Evolutionary conservation across 2,329 filamentous ascomycete species (phyloP).

Genomic region (Hypoxylon sp.): DNA sequence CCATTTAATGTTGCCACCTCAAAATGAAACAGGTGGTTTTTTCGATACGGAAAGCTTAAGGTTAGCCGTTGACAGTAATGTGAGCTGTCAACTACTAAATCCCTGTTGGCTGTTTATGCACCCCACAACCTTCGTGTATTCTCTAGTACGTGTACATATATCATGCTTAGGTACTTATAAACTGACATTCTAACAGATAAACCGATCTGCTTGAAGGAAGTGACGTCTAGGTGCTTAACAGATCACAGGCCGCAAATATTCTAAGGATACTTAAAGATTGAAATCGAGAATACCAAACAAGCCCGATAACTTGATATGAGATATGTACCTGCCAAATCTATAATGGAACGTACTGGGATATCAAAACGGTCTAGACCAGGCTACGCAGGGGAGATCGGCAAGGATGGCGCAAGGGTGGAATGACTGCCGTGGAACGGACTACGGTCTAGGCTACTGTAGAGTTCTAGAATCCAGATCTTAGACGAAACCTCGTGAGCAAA

Average conservation of each 20-base stretch:
- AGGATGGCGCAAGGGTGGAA: slow-evolving; percentile 36
- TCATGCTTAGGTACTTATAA: background rate
- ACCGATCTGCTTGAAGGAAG: background rate
- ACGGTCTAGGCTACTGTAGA: slow-evolving; percentile 42
- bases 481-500: slow-evolving; percentile 20
- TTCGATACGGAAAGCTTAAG: background rate
- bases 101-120: background rate
- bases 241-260: background rate
- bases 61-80: background rate
- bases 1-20: background rate
- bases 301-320: background rate
- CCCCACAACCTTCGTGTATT: background rate
- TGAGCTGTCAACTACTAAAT: background rate
- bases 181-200: background rate
- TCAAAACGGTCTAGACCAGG: slow-evolving; percentile 40
- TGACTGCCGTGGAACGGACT: slow-evolving; percentile 43
- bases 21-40: background rate
- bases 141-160: background rate
- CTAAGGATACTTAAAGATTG: background rate
- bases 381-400: slow-evolving; percentile 40
- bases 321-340: slow-evolving; percentile 3
- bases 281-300: background rate
- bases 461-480: slow-evolving; percentile 35
- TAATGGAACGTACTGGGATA: slow-evolving; percentile 18
- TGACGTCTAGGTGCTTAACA: background rate